Base-by-base conservation (phyloP, 495 filamentous ascomycete species). In the Penicillium goetzii region DNA sequence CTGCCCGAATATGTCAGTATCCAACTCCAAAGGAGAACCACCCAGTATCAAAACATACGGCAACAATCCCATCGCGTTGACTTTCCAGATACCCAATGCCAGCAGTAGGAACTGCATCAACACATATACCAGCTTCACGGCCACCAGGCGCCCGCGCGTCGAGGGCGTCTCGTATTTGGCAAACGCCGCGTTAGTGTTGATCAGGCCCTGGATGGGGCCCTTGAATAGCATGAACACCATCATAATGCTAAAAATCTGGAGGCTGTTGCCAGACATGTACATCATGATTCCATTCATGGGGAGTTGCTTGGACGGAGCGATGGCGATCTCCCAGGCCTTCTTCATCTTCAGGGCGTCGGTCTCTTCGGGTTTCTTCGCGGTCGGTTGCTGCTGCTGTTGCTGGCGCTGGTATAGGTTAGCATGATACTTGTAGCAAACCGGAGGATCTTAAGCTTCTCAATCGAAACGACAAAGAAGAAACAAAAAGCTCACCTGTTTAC, bases 181-280 rank as follows among this genome's bases (percentile, higher is more conserved):
- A 72, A 99, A 99, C 19, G 89, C 89, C 63, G 85, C 81, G 69
- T 92, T 90, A 51, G 92, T 91, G 53, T 78, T 82, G 49, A 96
- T 73, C 49, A 99, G 80, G 50, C 92, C 95, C 77, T 91, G 86
- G 59, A 98, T 86, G 15, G 95, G 95, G 64, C 90, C 94, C 82
- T 97, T 97, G 85, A 99, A 99, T 49, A 97, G 86, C 91, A 97
- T 97, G 67, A 91, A 92, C 9, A 97, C 93, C 95, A 98, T 98
- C 92, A 98, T 97, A 74, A 99, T 97, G 77, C 88, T 92, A 83
- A 99, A 99, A 64, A 99, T 97, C 78, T 99, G 95, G 28, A 99
- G 88, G 60, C 90, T 92, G 80, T 97, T 98, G 70, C 95, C 95
- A 61, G 95, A 97, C 96, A 99, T 98, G 84, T 99, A 99, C 93